A percentile compares a stretch with the other conserved stretches of the same genome.
These are phyloP conservation scores for Jamesozyma rosinii DNA, from an alignment of 805 yeast genomes.

Conservation along the genomic window DNA sequence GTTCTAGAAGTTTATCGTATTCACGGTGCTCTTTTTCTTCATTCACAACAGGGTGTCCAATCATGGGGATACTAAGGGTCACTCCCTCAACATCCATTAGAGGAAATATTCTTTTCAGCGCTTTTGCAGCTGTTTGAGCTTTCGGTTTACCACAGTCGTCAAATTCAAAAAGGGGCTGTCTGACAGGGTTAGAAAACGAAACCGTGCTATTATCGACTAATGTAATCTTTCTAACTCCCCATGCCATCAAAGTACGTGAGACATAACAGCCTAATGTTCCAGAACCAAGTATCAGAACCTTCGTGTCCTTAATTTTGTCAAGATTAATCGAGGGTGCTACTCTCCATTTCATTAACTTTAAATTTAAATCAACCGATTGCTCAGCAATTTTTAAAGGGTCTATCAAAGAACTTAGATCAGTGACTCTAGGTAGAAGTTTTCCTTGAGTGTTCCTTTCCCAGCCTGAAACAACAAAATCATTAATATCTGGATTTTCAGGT, in stretches of 20 bases:
- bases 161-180: slow-evolving; percentile 81
- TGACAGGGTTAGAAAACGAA: slow-evolving; percentile 88
- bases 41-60: slow-evolving; percentile 74
- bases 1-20: slow-evolving; percentile 41
- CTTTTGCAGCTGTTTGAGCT: slow-evolving; percentile 68
- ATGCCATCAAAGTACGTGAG: slow-evolving; percentile 74
- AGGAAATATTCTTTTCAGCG: slow-evolving; percentile 69
- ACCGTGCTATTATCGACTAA: slow-evolving; percentile 85
- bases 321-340: slow-evolving; percentile 74
- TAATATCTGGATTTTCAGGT: not conserved
- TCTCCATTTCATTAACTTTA: slow-evolving; percentile 95
- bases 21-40: slow-evolving; percentile 42
- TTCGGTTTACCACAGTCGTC: slow-evolving; percentile 79
- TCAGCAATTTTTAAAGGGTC: slow-evolving; percentile 76
- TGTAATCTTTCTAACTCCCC: slow-evolving; percentile 86
- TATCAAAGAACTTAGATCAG: slow-evolving; percentile 72
- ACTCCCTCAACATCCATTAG: slow-evolving; percentile 57
- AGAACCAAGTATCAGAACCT: slow-evolving; percentile 78
- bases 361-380: slow-evolving; percentile 85
- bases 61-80: slow-evolving; percentile 81
- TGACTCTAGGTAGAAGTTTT: slow-evolving; percentile 69
- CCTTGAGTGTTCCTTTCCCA: slow-evolving; percentile 83
- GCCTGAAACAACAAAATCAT: slow-evolving; percentile 50
- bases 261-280: slow-evolving; percentile 95
- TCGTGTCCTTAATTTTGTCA: slow-evolving; percentile 49